phyloP scores from a whole-genome alignment of 2,329 filamentous ascomycete genomes.

The Dendrostoma leiphaemia region DNA sequence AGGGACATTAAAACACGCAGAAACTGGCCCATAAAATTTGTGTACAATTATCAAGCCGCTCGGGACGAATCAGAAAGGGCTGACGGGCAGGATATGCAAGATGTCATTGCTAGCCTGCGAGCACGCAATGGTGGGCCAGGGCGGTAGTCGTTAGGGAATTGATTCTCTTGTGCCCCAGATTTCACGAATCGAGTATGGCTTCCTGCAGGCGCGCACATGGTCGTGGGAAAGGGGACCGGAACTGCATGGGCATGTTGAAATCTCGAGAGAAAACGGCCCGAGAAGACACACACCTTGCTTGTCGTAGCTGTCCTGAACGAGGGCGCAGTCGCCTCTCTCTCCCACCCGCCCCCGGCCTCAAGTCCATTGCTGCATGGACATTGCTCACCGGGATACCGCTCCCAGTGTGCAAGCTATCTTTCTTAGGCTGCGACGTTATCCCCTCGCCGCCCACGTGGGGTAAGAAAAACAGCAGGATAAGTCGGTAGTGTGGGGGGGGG shows the following conservation, averaged over 20 bases:
- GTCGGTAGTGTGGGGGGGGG: not conserved
- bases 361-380: too few species aligned
- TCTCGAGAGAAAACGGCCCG: too few species aligned
- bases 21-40: too few species aligned
- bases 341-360: too few species aligned
- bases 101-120: constrained; percentile 8
- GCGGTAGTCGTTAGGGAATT: not conserved
- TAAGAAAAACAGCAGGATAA: not conserved
- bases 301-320: too few species aligned
- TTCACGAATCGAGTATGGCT: not conserved
- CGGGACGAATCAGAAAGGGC: not conserved
- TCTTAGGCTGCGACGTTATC: too few species aligned
- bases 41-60: not conserved
- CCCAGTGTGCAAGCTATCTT: too few species aligned
- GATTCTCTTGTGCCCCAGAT: not conserved
- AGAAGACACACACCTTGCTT: too few species aligned
- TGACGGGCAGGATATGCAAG: not conserved
- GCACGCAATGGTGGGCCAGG: constrained; percentile 18
- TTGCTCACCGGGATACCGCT: too few species aligned
- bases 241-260: not conserved
- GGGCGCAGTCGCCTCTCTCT: too few species aligned
- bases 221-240: not conserved
- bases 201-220: not conserved
- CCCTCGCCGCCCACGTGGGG: too few species aligned
- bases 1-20: not conserved